These are phyloP conservation scores for Eucalyptus dawsonii DNA, from an alignment of 345 rosid genomes.

Conservation along the genomic window DNA sequence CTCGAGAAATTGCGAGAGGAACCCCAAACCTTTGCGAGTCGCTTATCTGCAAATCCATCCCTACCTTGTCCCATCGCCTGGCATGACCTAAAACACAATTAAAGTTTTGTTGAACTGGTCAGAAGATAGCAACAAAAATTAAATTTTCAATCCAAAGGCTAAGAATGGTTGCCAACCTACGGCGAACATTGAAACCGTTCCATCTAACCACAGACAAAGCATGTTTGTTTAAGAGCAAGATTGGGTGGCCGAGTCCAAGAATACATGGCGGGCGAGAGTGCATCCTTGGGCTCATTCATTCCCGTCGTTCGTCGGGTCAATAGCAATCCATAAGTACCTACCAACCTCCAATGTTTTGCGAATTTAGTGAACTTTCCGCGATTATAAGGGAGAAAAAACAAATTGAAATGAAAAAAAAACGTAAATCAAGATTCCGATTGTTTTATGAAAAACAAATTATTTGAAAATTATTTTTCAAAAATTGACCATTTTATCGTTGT, in stretches of 20 bases:
- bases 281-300: background rate
- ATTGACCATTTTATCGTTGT: fast-evolving
- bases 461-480: background rate
- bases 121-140: background rate
- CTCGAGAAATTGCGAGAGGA: background rate
- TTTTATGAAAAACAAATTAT: background rate
- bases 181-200: background rate
- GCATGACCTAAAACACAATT: background rate
- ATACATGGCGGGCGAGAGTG: background rate
- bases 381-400: background rate
- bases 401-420: background rate
- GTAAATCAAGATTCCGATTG: background rate
- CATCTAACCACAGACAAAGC: background rate
- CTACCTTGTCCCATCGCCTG: background rate
- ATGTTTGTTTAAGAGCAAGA: background rate
- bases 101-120: background rate
- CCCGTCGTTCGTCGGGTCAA: background rate
- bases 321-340: background rate
- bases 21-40: background rate
- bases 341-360: background rate
- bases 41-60: background rate
- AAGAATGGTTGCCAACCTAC: background rate
- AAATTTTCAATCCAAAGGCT: background rate
- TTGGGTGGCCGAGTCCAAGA: background rate
- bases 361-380: background rate